These are phyloP conservation scores for Salmacisia buchloeana DNA, from an alignment of 1,284 basidiomycete species.

Conservation along the genomic window DNA sequence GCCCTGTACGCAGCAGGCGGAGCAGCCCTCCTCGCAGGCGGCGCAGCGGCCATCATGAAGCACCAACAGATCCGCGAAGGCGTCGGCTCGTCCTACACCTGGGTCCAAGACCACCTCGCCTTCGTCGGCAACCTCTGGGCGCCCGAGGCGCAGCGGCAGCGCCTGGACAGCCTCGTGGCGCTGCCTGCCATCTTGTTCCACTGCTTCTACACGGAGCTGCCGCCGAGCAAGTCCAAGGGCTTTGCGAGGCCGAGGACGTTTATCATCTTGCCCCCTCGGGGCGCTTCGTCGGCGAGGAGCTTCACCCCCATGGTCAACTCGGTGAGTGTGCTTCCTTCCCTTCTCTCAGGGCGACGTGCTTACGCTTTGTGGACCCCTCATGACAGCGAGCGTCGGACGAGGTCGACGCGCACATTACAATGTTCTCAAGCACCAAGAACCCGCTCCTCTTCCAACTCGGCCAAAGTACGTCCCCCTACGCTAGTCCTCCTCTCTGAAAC, in stretches of 20 bases:
- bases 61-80: constrained; percentile 58
- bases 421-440: constrained; percentile 78
- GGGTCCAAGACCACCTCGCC: constrained; percentile 81
- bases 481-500: constrained; percentile 12
- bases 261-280: constrained; percentile 34
- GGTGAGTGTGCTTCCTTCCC: not conserved
- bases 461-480: constrained; percentile 49
- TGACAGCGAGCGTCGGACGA: constrained; percentile 67
- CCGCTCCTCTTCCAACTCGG: constrained; percentile 85
- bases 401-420: constrained; percentile 77
- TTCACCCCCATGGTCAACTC: constrained; percentile 31
- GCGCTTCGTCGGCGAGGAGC: constrained; percentile 5
- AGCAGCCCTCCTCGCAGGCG: constrained; percentile 57
- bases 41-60: constrained; percentile 64
- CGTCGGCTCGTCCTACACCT: constrained; percentile 51
- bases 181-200: constrained; percentile 59
- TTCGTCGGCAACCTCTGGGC: constrained; percentile 87
- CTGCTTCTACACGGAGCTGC: constrained; percentile 42
- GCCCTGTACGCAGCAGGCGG: not conserved
- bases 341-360: too few species aligned
- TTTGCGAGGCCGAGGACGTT: constrained; percentile 30
- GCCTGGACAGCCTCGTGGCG: constrained; percentile 63
- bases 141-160: constrained; percentile 60
- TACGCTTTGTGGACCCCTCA: too few species aligned
- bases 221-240: constrained; percentile 8